Evolutionary conservation across 148 eudicot species (phyloP), one percentile per base, ranked within the genome.

Genomic region (Vaccinium myrtillus): DNA sequence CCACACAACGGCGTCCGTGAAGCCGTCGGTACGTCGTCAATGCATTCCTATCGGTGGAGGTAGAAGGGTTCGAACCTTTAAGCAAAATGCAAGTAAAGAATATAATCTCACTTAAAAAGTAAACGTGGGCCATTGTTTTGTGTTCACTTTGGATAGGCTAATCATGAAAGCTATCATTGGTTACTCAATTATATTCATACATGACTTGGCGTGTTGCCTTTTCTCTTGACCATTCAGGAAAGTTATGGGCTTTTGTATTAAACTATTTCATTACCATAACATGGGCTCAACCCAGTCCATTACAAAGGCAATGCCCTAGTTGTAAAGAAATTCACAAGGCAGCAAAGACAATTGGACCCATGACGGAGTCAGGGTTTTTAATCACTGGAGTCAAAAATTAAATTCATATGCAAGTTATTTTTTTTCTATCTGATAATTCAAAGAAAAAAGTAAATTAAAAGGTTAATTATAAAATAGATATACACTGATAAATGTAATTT

Each of bases 281-380:
- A 16, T 74, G 77, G 77, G 77, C 77, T 43, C 77, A 36, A 8
- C 50, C 77, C 50, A 43, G 77, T 36, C 77, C 51, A 74, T 74
- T 39, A 39, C 11, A 74, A 18, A 74, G 25, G 19, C 48, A 30
- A 43, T 43, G 50, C 16, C 50, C 18, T 36, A 39, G 50, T 8
- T 43, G 50, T 73, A 73, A 43, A 74, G n/a, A 39, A 74, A 15
- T 74, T 18, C 13, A 18, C 21, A 39, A 27, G 18, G 8, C 2
- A 69, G 70, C 4, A 63, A 63, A 63, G 30, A 13, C 11, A 63
- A 63, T 2, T 59, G 65, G 65, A 59, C 65, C 46, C 46, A 43
- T 43, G 6, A 6, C 46, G 0, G 6, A 43, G 6, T 43, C 46
- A 43, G 46, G 46, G 5, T 0, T 43, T 43, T 43, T 43, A 43